phyloP scores from a whole-genome alignment of 1,284 basidiomycete species.

The Apiotrichum gamsii region DNA sequence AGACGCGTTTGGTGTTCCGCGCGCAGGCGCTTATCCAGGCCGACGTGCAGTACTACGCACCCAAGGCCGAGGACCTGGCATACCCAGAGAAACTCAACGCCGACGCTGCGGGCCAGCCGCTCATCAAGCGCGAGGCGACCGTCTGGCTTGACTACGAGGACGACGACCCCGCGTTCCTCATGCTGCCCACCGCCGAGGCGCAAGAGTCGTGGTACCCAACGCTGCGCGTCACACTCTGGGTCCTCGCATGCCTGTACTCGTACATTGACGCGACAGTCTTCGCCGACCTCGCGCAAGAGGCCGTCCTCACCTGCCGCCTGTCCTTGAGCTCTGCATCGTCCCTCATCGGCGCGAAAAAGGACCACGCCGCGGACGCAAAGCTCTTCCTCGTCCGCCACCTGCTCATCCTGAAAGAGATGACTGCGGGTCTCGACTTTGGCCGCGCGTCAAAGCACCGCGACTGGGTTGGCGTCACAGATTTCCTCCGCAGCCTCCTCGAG shows the following conservation, averaged over 20 bases:
- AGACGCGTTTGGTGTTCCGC: slow-evolving; percentile 87
- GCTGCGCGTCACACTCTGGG: slow-evolving; percentile 74
- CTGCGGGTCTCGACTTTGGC: slow-evolving; percentile 64
- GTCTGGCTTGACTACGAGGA: slow-evolving; percentile 38
- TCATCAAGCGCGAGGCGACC: slow-evolving; percentile 13
- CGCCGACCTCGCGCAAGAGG: slow-evolving; percentile 87
- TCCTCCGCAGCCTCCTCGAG: slow-evolving; percentile 64
- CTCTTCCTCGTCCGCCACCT: slow-evolving; percentile 83
- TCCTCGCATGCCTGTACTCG: slow-evolving; percentile 76
- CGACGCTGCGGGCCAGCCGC: slow-evolving; percentile 14
- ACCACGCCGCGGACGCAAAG: slow-evolving; percentile 58
- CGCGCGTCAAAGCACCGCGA: slow-evolving; percentile 44
- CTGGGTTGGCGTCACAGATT: slow-evolving; percentile 54
- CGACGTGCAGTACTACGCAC: slow-evolving; percentile 74
- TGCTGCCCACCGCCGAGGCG: slow-evolving; percentile 62
- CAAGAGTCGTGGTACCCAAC: slow-evolving; percentile 86
- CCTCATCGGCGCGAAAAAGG: slow-evolving; percentile 54
- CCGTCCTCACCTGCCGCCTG: slow-evolving; percentile 68
- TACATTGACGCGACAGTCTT: slow-evolving; percentile 89
- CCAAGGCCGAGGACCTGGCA: slow-evolving; percentile 64
- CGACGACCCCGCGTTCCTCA: slow-evolving; percentile 55
- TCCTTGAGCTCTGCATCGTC: slow-evolving; percentile 68
- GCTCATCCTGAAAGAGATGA: slow-evolving; percentile 84
- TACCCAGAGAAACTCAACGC: slow-evolving; percentile 64
- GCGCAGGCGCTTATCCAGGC: slow-evolving; percentile 81